A percentile compares a stretch with the other conserved stretches of the same genome.
Conservation (phyloP, 306 rosid species). For the Begonia loranthoides region DNA sequence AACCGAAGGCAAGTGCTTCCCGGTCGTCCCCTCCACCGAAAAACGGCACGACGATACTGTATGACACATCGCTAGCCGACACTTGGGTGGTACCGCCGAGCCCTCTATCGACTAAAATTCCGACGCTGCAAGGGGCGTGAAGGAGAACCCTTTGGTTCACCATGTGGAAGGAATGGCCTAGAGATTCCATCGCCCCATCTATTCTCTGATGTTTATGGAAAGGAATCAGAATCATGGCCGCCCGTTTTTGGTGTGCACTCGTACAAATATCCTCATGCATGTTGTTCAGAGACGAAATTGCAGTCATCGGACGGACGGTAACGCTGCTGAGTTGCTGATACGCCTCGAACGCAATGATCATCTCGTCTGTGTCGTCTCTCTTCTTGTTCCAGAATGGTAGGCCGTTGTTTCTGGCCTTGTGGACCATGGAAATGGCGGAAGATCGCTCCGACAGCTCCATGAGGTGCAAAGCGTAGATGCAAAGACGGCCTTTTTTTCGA, state of each 20-base stretch:
- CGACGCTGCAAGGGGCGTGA: conserved; percentile 59
- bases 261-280: conserved; percentile 61
- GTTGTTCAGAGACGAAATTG: conserved; percentile 35
- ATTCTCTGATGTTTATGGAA: conserved; percentile 52
- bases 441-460: conserved; percentile 73
- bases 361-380: conserved; percentile 19
- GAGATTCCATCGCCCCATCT: conserved; percentile 48
- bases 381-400: conserved; percentile 64
- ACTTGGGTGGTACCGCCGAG: conserved; percentile 62
- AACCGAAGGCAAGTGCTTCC: conserved; percentile 51
- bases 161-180: conserved; percentile 26
- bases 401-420: conserved; percentile 56
- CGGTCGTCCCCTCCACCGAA: conserved; percentile 58
- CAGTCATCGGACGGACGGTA: conserved; percentile 55
- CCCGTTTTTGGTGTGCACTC: conserved; percentile 48
- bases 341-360: conserved; percentile 56
- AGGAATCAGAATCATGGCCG: conserved; percentile 41
- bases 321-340: conserved; percentile 40
- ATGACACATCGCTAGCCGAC: conserved; percentile 45
- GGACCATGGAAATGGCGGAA: conserved; percentile 68
- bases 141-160: conserved; percentile 37
- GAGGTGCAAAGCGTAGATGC: conserved; percentile 64
- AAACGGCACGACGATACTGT: conserved; percentile 21
- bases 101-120: conserved; percentile 52
- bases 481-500: conserved; percentile 33